These are phyloP conservation scores for Phanerodontia chrysosporium DNA, from an alignment of 768 basidiomycete genomes.

Conservation along the genomic window DNA sequence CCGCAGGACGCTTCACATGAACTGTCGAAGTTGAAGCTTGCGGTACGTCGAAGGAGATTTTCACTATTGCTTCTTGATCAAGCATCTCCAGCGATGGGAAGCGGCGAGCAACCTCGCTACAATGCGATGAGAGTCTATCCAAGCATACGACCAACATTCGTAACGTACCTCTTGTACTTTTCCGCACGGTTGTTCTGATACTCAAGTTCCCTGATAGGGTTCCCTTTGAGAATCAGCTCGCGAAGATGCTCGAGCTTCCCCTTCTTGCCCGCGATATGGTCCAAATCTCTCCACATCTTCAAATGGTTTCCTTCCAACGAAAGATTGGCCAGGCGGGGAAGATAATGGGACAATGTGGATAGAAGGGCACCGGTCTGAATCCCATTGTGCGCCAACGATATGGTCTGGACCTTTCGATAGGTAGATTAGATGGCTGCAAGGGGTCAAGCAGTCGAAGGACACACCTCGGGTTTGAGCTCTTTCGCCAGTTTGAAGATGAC, in stretches of 20 bases:
- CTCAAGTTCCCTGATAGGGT: constrained; percentile 66
- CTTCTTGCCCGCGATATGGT: constrained; percentile 53
- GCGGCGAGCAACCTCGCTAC: constrained; percentile 74
- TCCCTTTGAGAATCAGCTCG: constrained; percentile 72
- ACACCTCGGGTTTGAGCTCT: constrained; percentile 70
- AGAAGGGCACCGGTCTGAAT: constrained; percentile 57
- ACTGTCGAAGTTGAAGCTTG: constrained; percentile 40
- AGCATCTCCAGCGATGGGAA: constrained; percentile 81
- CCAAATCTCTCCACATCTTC: constrained; percentile 64
- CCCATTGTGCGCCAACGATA: constrained; percentile 83
- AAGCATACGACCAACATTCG: not conserved
- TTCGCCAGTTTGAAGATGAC: constrained; percentile 89
- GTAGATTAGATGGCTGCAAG: too few relatives aligned
- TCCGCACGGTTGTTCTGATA: constrained; percentile 52
- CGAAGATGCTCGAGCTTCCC: constrained; percentile 60
- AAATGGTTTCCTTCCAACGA: constrained; percentile 79
- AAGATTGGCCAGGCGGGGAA: constrained; percentile 77
- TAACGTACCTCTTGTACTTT: constrained; percentile 61
- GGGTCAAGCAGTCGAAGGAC: constrained; percentile 13
- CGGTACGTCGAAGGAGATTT: constrained; percentile 78
- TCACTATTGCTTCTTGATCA: constrained; percentile 74
- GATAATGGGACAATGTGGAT: constrained; percentile 59
- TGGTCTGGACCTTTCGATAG: constrained; percentile 65
- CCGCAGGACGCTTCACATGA: constrained; percentile 39
- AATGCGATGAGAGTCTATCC: not conserved